A percentile compares a stretch with the other conserved stretches of the same genome.
These are phyloP conservation scores for Lichtheimia corymbifera DNA, from an alignment of 371 early-diverging fungal genomes.

Conservation along the genomic window DNA sequence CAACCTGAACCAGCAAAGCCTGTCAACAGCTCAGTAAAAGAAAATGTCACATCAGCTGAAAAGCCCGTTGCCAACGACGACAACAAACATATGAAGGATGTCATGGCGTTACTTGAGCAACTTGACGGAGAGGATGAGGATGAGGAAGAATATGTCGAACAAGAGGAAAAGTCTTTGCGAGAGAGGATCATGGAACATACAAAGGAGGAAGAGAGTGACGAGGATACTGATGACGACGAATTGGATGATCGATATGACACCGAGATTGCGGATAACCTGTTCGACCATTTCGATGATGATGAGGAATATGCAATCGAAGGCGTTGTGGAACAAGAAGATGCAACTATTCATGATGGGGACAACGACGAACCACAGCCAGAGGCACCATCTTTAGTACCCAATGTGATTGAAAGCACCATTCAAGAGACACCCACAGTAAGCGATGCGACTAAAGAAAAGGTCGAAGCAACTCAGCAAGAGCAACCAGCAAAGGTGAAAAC, in stretches of 20 bases:
- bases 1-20: neutral
- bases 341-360: constrained; percentile 57
- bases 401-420: too few relatives aligned
- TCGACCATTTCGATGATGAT: constrained; percentile 57
- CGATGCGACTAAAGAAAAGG: constrained; percentile 7
- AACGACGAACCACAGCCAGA: constrained; percentile 2
- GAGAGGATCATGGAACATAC: constrained; percentile 9
- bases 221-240: constrained; percentile 49
- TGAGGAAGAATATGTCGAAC: constrained; percentile 23
- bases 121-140: constrained; percentile 64
- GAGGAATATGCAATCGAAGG: constrained; percentile 58
- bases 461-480: neutral
- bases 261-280: constrained; percentile 39
- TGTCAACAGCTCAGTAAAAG: too few relatives aligned
- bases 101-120: constrained; percentile 54
- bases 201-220: constrained; percentile 51
- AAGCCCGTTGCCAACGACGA: neutral
- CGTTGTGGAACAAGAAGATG: constrained; percentile 56
- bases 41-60: neutral
- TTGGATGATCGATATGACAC: constrained; percentile 54
- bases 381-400: neutral
- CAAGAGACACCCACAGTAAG: too few relatives aligned
- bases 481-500: too few relatives aligned
- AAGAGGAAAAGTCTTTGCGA: constrained; percentile 26
- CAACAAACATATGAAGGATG: constrained; percentile 15